Percentiles rank a stretch among this genome's conserved stretches.
These are phyloP conservation scores for Cronartium quercuum DNA, from an alignment of 1,284 basidiomycete species.

Conservation along the genomic window DNA sequence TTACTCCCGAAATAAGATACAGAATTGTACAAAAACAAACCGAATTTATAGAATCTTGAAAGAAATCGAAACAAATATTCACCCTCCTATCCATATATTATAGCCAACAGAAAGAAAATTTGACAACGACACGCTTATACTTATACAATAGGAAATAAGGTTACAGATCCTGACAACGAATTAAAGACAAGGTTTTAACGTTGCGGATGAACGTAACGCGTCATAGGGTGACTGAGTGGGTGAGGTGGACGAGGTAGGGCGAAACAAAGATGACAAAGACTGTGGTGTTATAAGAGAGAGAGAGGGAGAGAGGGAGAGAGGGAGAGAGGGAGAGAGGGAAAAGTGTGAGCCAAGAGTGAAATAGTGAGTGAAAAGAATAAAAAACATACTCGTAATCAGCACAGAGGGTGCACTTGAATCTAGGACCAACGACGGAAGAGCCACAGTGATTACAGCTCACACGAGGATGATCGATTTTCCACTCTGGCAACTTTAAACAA, in stretches of 20 bases:
- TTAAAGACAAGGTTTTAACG: background rate
- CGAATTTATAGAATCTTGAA: too few species aligned
- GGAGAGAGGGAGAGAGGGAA: background rate
- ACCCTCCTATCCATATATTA: too few species aligned
- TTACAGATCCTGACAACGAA: background rate
- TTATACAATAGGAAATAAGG: too few species aligned
- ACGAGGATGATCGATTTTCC: slow-evolving; percentile 25
- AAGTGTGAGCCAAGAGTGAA: background rate
- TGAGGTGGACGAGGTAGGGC: slow-evolving; percentile 25
- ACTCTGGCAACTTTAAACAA: slow-evolving; percentile 17
- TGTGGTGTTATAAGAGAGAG: background rate
- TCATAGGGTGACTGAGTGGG: slow-evolving; percentile 32
- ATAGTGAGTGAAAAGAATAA: background rate
- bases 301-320: background rate
- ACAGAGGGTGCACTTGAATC: slow-evolving; percentile 28
- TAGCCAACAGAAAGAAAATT: too few species aligned
- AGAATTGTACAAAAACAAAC: too few species aligned
- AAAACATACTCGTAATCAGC: slow-evolving; percentile 26
- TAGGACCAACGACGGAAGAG: slow-evolving; percentile 14
- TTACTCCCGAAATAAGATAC: too few species aligned
- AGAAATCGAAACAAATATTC: too few species aligned
- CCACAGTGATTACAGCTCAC: slow-evolving; percentile 32
- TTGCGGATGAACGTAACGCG: slow-evolving; percentile 27
- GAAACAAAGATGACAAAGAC: slow-evolving; percentile 30
- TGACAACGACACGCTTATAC: too few species aligned